Conservation (phyloP, 805 yeast species). For the Wickerhamomyces alni region DNA sequence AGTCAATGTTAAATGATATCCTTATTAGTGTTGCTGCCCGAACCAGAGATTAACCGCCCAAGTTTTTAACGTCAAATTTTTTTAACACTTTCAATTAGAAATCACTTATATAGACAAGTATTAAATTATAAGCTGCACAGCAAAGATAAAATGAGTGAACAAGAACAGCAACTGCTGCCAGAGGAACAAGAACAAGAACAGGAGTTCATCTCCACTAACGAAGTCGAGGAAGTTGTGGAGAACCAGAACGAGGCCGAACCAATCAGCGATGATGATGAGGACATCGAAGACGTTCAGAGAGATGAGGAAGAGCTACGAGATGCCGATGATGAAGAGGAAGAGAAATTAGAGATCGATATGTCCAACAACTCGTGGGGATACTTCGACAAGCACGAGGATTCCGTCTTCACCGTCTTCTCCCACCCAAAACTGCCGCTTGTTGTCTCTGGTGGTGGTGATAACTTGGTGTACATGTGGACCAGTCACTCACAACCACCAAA, state of each 20-base stretch:
- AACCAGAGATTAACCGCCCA: too few relatives aligned
- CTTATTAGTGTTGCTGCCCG: too few relatives aligned
- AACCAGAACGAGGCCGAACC: conserved; percentile 22
- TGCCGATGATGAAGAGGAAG: conserved; percentile 28
- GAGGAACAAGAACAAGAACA: conserved; percentile 17
- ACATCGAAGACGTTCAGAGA: conserved; percentile 32
- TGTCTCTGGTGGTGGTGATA: conserved; percentile 94
- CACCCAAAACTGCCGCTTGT: conserved; percentile 86
- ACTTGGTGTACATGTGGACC: conserved; percentile 87
- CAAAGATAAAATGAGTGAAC: conserved; percentile 1
- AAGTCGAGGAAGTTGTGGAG: conserved; percentile 37
- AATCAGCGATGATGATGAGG: conserved; percentile 26
- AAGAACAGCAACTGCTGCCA: neutral
- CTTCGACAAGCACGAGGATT: conserved; percentile 87
- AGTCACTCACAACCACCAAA: conserved; percentile 82
- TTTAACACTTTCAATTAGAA: conserved; percentile 1
- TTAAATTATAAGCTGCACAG: too few relatives aligned
- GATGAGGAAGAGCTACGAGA: conserved; percentile 18
- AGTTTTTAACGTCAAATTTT: neutral
- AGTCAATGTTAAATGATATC: too few relatives aligned
- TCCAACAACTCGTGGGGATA: conserved; percentile 84
- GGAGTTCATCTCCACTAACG: conserved; percentile 35
- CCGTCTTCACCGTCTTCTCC: conserved; percentile 71
- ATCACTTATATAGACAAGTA: too few relatives aligned
- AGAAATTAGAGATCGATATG: conserved; percentile 71